Conservation (phyloP, 2,329 filamentous ascomycete genomes). For the Calonectria montana region DNA sequence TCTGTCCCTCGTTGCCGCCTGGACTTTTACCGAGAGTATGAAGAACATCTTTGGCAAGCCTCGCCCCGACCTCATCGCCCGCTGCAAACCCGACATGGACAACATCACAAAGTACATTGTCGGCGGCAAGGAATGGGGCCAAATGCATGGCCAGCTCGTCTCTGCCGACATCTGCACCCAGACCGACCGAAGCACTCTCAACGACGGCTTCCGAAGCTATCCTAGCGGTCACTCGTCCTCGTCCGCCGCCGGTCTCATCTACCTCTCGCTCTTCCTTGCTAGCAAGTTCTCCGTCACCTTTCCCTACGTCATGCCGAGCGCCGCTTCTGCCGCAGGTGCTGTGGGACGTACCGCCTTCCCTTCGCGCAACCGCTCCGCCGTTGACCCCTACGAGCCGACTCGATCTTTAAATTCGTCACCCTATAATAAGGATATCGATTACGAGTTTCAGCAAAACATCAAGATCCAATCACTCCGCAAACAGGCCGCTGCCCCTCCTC, state of each 20-base stretch:
- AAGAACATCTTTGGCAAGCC: conserved; percentile 80
- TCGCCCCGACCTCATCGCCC: conserved; percentile 83
- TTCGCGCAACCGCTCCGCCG: conserved; percentile 69
- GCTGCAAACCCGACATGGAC: conserved; percentile 80
- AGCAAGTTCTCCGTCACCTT: conserved; percentile 82
- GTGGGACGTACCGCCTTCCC: conserved; percentile 81
- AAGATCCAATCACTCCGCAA: conserved; percentile 62
- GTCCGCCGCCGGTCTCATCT: conserved; percentile 82
- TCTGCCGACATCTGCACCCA: conserved; percentile 81
- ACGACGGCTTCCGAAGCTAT: conserved; percentile 89
- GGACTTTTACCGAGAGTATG: conserved; percentile 86
- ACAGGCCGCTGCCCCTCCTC: conserved; percentile 83
- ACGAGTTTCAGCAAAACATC: conserved; percentile 43
- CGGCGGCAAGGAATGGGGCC: conserved; percentile 67
- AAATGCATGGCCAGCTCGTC: conserved; percentile 75
- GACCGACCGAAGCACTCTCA: conserved; percentile 67
- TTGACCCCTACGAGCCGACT: conserved; percentile 48
- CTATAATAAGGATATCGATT: conserved; percentile 39
- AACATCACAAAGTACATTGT: conserved; percentile 71
- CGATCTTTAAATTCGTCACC: conserved; percentile 36
- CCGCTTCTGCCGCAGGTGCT: conserved; percentile 58
- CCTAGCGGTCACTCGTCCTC: conserved; percentile 68
- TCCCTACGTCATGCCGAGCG: conserved; percentile 71
- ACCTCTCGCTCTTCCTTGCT: conserved; percentile 88
- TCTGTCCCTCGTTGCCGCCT: conserved; percentile 76